phyloP scores from a whole-genome alignment of 2,329 filamentous ascomycete genomes.

The Macrophomina tecta region DNA sequence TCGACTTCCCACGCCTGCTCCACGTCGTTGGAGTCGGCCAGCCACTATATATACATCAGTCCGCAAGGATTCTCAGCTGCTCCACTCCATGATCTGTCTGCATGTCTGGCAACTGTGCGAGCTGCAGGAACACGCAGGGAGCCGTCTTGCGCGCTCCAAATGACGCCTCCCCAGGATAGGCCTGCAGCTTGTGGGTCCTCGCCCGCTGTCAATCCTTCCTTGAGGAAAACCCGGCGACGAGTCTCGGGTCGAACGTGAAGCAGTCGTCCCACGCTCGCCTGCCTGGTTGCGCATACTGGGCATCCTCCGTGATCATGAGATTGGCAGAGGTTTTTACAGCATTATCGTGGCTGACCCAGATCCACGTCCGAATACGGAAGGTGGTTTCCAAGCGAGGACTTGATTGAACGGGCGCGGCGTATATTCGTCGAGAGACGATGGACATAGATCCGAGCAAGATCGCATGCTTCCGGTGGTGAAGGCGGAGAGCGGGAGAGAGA shows the following conservation, averaged over 20 bases:
- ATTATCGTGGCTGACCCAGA: slow-evolving; percentile 2
- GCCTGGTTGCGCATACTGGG: not conserved
- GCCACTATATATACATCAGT: not conserved
- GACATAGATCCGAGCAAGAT: not conserved
- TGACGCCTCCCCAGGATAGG: slow-evolving; percentile 6
- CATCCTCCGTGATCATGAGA: slow-evolving; percentile 13
- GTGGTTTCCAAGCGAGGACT: not conserved
- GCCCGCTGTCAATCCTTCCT: slow-evolving; percentile 9
- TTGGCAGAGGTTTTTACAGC: slow-evolving; percentile 14
- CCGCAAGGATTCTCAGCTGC: too few relatives aligned
- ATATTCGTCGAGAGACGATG: not conserved
- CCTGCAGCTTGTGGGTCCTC: slow-evolving; percentile 13
- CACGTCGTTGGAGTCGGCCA: not conserved
- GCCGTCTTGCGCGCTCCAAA: slow-evolving; percentile 14
- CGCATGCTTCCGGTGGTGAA: not conserved
- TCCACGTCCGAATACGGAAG: slow-evolving; percentile 3
- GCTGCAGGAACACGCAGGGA: slow-evolving; percentile 23
- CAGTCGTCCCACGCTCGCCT: slow-evolving; percentile 12
- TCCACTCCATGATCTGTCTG: slow-evolving; percentile 3
- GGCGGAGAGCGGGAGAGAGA: not conserved
- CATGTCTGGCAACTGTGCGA: not conserved
- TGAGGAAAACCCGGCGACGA: not conserved
- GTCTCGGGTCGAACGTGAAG: not conserved
- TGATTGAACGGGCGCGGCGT: not conserved
- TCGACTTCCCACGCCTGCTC: not conserved